A percentile compares a stretch with the other conserved stretches of the same genome.
phyloP scores from a whole-genome alignment of 176 grass and related monocot species.

The Paspalum vaginatum region DNA sequence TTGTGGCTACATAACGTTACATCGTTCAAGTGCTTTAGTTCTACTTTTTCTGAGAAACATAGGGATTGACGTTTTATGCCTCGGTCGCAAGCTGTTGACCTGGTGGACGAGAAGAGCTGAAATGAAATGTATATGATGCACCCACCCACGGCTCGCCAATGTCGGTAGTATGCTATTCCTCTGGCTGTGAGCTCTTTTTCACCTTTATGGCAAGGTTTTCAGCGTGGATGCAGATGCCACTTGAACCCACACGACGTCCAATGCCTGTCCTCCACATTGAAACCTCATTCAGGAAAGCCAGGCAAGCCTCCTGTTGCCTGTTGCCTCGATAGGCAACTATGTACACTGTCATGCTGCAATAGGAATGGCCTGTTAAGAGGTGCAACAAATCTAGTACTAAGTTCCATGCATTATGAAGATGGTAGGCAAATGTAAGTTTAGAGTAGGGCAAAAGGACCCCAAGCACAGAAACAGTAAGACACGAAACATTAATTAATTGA shows the following conservation, averaged over 20 bases:
- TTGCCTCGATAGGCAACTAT: conserved; percentile 22
- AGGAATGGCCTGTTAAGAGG: conserved; percentile 35
- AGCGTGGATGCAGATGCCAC: neutral
- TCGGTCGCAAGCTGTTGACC: neutral
- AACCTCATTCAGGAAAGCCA: neutral
- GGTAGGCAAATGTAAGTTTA: neutral
- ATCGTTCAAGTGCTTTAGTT: neutral
- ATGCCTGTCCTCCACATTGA: neutral
- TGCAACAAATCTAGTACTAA: conserved; percentile 17
- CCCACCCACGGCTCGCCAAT: neutral
- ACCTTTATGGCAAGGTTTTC: conserved; percentile 13
- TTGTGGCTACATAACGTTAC: neutral
- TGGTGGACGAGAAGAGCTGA: neutral
- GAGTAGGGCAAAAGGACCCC: neutral
- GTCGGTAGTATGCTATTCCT: conserved; percentile 6
- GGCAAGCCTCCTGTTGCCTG: neutral
- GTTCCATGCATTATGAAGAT: conserved; percentile 6
- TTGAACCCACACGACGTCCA: neutral
- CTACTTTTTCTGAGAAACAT: neutral
- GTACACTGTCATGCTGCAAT: conserved; percentile 27
- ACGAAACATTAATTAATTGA: neutral
- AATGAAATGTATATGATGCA: neutral
- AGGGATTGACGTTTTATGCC: conserved; percentile 6
- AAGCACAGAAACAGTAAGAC: neutral
- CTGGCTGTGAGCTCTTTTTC: neutral